Evolutionary conservation across 495 filamentous ascomycete genomes (phyloP).

Genomic region (Emericellopsis terricola): DNA sequence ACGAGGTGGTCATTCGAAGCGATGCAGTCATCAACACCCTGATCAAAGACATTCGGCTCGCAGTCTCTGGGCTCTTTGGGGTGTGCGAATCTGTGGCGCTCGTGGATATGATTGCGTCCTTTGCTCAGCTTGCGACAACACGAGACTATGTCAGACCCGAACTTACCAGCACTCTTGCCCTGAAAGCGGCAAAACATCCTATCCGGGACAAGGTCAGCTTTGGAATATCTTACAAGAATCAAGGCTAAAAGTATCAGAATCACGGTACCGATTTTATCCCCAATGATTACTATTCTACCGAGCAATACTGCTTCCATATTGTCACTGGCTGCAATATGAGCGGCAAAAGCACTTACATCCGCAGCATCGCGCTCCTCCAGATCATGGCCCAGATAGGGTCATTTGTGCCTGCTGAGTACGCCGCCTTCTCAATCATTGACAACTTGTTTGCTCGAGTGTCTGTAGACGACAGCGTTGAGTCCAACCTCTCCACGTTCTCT

Average conservation of each 20-base stretch:
- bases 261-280: too few relatives aligned
- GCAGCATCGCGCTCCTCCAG: conserved; percentile 62
- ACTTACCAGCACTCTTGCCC: conserved; percentile 52
- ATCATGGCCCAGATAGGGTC: conserved; percentile 90
- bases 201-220: conserved; percentile 59
- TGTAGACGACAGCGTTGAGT: conserved; percentile 74
- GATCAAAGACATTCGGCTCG: conserved; percentile 42
- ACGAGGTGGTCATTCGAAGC: conserved; percentile 65
- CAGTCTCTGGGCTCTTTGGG: conserved; percentile 54
- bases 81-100: conserved; percentile 75
- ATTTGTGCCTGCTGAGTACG: conserved; percentile 76
- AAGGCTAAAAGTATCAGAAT: too few relatives aligned
- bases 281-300: conserved; percentile 73
- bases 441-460: conserved; percentile 79
- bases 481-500: conserved; percentile 83
- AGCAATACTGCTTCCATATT: conserved; percentile 69
- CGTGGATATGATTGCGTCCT: conserved; percentile 80
- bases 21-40: conserved; percentile 53
- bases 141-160: conserved; percentile 70
- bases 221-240: too few relatives aligned
- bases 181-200: conserved; percentile 71
- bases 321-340: conserved; percentile 98
- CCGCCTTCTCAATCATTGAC: conserved; percentile 60
- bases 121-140: conserved; percentile 58
- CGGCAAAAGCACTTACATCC: conserved; percentile 93